Base-by-base conservation (phyloP, 257 asterid genomes). In the Leonotis leonurus region DNA sequence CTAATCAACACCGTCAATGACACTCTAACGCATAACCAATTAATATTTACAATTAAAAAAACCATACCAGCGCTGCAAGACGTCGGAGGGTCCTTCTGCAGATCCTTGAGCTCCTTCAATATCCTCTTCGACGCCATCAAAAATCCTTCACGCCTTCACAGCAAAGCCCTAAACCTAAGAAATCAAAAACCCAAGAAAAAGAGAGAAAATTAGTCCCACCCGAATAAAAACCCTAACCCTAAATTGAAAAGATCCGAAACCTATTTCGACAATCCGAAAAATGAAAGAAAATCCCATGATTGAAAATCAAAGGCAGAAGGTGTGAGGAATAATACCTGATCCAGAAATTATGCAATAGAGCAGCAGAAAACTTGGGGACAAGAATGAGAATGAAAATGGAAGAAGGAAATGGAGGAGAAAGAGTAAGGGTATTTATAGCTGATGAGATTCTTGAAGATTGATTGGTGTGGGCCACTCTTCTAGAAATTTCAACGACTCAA, bases 21-120 rank as follows among this genome's bases (percentile, higher is more conserved):
- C n/a, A n/a, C n/a, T n/a, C n/a, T n/a, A n/a, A n/a, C n/a, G n/a
- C n/a, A n/a, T n/a, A n/a, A n/a, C n/a, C n/a, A n/a, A n/a, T n/a
- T n/a, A n/a, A n/a, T n/a, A n/a, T n/a, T n/a, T n/a, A 22, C 6
- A 33, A 35, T 21, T 3, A 40, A 3, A 8, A 14, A 32, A 41
- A 17, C 43, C 68, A 62, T 56, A 77, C 82, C 82, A 9, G 82
- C 82, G 44, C 82, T 77, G 79, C 82, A 77, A n/a, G 82, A 77
- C n/a, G 82, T 77, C 14, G 82, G 82, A 51, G 82, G 82, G 12
- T 77, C 82, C 70, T 73, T 70, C 69, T 77, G 82, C 65, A 77
- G 70, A 77, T 77, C 82, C 82, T 77, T 77, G 60, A 77, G 75
- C 72, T 77, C 82, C 54, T 72, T 75, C 75, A 74, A 39, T 22